Conservation (phyloP, 129 eudicot genomes). For the Flaveria linearis region DNA sequence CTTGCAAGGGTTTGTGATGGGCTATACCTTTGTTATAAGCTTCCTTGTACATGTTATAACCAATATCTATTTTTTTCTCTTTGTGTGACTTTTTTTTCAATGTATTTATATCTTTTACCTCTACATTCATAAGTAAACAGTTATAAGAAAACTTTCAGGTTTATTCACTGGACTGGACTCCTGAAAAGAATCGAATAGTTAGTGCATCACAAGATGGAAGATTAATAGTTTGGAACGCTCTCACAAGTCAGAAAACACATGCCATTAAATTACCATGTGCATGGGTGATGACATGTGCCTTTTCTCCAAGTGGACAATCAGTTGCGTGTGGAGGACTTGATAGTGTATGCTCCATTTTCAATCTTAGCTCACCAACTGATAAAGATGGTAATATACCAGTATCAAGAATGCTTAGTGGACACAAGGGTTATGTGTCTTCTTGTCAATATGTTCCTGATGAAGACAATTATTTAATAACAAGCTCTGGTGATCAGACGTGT, state of each 20-base stretch:
- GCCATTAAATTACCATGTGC: constrained; percentile 93
- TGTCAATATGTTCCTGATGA: constrained; percentile 96
- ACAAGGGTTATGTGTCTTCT: constrained; percentile 89
- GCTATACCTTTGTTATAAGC: background rate
- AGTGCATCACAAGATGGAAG: constrained; percentile 99
- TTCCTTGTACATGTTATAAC: background rate
- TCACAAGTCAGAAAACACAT: constrained; percentile 96
- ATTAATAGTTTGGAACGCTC: constrained; percentile 94
- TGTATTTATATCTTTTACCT: background rate
- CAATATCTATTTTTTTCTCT: background rate
- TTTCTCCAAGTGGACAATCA: constrained; percentile 88
- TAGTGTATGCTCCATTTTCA: constrained; percentile 85
- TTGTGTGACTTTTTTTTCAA: background rate
- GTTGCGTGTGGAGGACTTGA: constrained; percentile 99
- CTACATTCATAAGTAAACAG: background rate
- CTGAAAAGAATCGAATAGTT: constrained; percentile 83
- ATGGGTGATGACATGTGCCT: constrained; percentile 99
- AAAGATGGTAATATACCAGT: constrained; percentile 86
- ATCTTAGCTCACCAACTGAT: constrained; percentile 70
- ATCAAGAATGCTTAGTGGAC: constrained; percentile 79
- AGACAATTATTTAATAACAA: constrained; percentile 74
- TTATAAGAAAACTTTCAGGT: constrained; percentile 45
- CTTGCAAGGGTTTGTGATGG: background rate
- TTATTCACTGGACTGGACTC: constrained; percentile 94
- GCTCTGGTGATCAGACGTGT: constrained; percentile 96